Conservation (phyloP, 176 grass and related monocot genomes). For the Cenchrus fungigraminus region DNA sequence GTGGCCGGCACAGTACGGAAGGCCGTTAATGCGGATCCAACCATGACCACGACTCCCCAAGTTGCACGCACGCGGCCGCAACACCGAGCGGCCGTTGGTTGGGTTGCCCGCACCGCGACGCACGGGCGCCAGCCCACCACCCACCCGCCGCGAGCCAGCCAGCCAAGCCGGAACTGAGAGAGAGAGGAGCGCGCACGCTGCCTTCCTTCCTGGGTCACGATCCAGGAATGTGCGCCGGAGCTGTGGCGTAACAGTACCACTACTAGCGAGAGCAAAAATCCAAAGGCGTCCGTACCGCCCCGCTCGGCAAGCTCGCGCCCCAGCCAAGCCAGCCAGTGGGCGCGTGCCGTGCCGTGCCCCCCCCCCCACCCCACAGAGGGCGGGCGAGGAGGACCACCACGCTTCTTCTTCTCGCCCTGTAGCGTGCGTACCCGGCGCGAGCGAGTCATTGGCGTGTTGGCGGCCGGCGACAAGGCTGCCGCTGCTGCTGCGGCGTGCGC, state of each 20-base stretch:
- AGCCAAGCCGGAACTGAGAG: no score
- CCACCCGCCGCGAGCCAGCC: no score
- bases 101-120: no score
- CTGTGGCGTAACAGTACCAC: neutral
- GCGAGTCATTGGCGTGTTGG: neutral
- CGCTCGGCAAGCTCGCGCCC: neutral
- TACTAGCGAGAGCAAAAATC: neutral
- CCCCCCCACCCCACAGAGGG: no score
- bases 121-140: no score
- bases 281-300: neutral
- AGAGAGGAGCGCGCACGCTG: no score
- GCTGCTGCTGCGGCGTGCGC: neutral
- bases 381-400: neutral
- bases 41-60: no score
- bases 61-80: no score
- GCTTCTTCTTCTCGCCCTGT: neutral
- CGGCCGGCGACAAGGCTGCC: no score
- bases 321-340: neutral
- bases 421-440: neutral
- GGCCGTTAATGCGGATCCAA: no score
- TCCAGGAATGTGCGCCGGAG: slow-evolving; percentile 9
- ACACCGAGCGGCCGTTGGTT: no score
- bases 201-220: neutral
- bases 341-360: neutral
- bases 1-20: no score